Conservation (phyloP, 1,284 basidiomycete genomes). For the Caloboletus inedulis region DNA sequence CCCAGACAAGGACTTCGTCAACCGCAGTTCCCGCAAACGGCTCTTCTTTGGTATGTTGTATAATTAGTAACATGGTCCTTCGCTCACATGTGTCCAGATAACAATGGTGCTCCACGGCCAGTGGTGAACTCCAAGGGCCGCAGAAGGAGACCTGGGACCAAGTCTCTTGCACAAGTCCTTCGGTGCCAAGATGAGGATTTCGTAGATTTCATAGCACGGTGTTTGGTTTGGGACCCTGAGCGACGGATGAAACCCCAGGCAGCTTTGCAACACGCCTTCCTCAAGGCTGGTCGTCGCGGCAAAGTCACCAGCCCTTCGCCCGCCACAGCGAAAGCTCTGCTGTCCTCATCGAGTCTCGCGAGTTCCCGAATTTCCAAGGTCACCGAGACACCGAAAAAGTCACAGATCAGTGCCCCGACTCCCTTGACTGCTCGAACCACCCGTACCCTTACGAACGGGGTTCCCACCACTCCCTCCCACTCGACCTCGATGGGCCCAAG, state of each 20-base stretch:
- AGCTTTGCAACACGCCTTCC: conserved; percentile 89
- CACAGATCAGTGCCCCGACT: conserved; percentile 79
- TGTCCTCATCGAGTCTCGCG: conserved; percentile 53
- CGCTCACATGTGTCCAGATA: conserved; percentile 53
- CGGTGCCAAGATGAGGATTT: conserved; percentile 88
- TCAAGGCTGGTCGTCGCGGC: conserved; percentile 60
- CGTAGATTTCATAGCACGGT: conserved; percentile 92
- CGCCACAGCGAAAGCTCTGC: conserved; percentile 46
- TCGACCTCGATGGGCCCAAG: conserved; percentile 46
- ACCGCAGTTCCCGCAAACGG: conserved; percentile 90
- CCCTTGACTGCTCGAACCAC: conserved; percentile 72
- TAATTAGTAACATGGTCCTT: neutral
- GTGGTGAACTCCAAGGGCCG: conserved; percentile 98
- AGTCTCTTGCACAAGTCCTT: conserved; percentile 85
- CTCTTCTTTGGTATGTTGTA: conserved; percentile 84
- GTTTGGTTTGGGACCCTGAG: conserved; percentile 97
- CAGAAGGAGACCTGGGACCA: conserved; percentile 85
- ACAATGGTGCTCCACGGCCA: conserved; percentile 86
- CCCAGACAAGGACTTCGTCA: conserved; percentile 93
- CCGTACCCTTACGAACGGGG: conserved; percentile 47
- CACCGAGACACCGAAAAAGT: conserved; percentile 80
- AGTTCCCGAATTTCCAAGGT: conserved; percentile 50
- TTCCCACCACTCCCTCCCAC: conserved; percentile 58
- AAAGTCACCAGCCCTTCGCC: conserved; percentile 47
- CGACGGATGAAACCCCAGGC: conserved; percentile 91